Percentiles rank a stretch among this genome's conserved stretches.
These are phyloP conservation scores for Tritrichomonas foetus DNA, from an alignment of 208 protist genomes.

Conservation along the genomic window DNA sequence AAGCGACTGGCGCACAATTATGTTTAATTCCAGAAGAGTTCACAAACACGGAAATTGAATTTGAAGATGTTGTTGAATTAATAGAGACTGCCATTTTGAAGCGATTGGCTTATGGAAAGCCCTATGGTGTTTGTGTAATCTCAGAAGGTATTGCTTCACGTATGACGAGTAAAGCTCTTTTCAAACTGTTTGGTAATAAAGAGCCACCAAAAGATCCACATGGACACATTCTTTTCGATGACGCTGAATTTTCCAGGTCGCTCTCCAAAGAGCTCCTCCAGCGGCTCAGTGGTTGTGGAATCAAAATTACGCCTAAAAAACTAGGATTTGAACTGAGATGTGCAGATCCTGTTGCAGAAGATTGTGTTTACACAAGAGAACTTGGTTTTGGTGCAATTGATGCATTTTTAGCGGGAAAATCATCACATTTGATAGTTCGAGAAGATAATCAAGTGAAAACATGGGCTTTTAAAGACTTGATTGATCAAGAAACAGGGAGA, in stretches of 20 bases:
- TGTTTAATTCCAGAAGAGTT: slow-evolving; percentile 51
- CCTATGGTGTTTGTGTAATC: slow-evolving; percentile 46
- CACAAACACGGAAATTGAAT: not conserved
- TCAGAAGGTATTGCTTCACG: slow-evolving; percentile 46
- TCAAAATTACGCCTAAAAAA: slow-evolving; percentile 42
- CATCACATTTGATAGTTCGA: slow-evolving; percentile 3
- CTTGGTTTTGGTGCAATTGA: slow-evolving; percentile 44
- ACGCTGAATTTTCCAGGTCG: slow-evolving; percentile 40
- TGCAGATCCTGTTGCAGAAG: slow-evolving; percentile 45
- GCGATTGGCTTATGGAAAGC: slow-evolving; percentile 41
- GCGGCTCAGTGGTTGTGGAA: not conserved
- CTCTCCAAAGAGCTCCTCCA: slow-evolving; percentile 43
- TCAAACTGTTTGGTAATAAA: not conserved
- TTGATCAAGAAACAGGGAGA: not conserved
- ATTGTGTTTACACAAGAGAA: slow-evolving; percentile 47
- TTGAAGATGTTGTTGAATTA: slow-evolving; percentile 43
- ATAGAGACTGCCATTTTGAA: slow-evolving; percentile 45
- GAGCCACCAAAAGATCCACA: slow-evolving; percentile 38
- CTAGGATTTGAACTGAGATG: slow-evolving; percentile 49
- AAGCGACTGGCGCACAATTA: slow-evolving; percentile 44
- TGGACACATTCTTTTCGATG: slow-evolving; percentile 45
- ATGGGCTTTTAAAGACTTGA: slow-evolving; percentile 33
- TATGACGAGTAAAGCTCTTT: slow-evolving; percentile 43
- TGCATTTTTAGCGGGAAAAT: not conserved
- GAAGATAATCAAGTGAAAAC: slow-evolving; percentile 1